Evolutionary conservation across 139 green algal genomes (phyloP), one percentile per base, ranked within the genome.

Genomic region (Edaphochlamys debaryana): DNA sequence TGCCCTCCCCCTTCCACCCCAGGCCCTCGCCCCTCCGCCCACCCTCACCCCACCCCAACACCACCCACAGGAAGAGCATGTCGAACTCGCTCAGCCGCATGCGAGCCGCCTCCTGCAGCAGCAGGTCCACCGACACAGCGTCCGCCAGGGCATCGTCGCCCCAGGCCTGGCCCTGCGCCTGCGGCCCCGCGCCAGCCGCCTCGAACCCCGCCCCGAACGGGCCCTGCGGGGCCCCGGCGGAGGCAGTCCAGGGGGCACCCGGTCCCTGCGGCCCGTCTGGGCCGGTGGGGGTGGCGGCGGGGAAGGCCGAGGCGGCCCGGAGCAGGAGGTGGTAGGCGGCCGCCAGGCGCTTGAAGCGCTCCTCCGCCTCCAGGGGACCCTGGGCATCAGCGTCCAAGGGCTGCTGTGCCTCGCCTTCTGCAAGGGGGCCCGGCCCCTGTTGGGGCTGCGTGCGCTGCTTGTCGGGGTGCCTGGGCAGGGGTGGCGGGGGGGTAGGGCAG

Each of bases 71-170:
- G 45, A 82, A 82, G 0, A 82, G 29, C 42, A 74, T 66, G 32
- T 82, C 76, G 45, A 82, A 82, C 17, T 82, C 76, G 4, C 42
- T 42, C 36, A 82, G 76, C 76, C 76, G 32, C 76, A 82, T 62
- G 42, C 66, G 34, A 4, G 27, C 5, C 30, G 62, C 75, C 34
- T 66, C 32, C 62, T 66, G 17, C n/a, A 82, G 76, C 42, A 82
- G 40, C 42, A 82, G 64, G 8, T 82, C 76, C 23, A n/a, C 63
- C 1, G 76, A 82, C 42, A 82, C 22, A 25, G 30, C 42, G 17
- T 82, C 76, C n/a, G 56, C 38, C 19, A 82, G 62, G 56, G 38
- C 29, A 32, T 73, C 76, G 19, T 82, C 76, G 3, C 42, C 60
- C 15, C 20, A 9, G 13, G 32, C 62, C 62, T 41, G 38, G 30